Base-by-base conservation (phyloP, 2,329 filamentous ascomycete genomes). In the Monosporascus sp. region DNA sequence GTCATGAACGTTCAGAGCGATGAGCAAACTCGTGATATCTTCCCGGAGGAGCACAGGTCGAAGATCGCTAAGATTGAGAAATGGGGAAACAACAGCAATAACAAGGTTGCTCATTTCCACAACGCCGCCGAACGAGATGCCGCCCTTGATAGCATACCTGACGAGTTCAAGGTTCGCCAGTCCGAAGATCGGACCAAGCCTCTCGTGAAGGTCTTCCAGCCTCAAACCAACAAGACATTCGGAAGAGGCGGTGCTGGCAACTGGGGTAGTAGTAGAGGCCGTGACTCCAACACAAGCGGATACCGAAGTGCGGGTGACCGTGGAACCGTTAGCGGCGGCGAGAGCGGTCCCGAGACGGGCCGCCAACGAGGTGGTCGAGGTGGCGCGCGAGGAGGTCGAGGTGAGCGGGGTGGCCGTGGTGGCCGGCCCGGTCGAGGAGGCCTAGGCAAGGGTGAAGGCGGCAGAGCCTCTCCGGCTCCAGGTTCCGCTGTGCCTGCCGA, bases 101-200 rank as follows among this genome's bases (percentile, higher is more conserved):
- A 90, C 75, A 92, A 87, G 73, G 89, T 96, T 48, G 90, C 90
- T 25, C 87, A 92, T 60, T 97, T 97, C 74, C 84, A 87, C 67
- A 89, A 80, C 2, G 67, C 77, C 3, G 88, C 95, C 60, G 89
- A 96, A 48, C 89, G 93, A 65, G 89, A 92, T 63, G 83, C 80
- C 37, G 90, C 91, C 37, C 80, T 96, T 65, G 81, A 84, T 43
- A 85, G 84, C 58, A 79, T 95, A 54, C 82, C 90, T 5, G 80
- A 85, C 15, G 89, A 94, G 44, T 79, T 87, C 63, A 93, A 92
- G 78, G 88, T 84, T 58, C 81, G 83, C 58, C 81, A 80, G 41
- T 80, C 83, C 35, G 86, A 87, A 63, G 88, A 90, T 58, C 84
- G 89, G 57, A 87, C 86, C 58, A 89, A 88, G 72, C 89, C 90